Evolutionary conservation across 768 basidiomycete genomes (phyloP), one percentile per base, ranked within the genome.

Genomic region (Mrakia hoshinonis): DNA sequence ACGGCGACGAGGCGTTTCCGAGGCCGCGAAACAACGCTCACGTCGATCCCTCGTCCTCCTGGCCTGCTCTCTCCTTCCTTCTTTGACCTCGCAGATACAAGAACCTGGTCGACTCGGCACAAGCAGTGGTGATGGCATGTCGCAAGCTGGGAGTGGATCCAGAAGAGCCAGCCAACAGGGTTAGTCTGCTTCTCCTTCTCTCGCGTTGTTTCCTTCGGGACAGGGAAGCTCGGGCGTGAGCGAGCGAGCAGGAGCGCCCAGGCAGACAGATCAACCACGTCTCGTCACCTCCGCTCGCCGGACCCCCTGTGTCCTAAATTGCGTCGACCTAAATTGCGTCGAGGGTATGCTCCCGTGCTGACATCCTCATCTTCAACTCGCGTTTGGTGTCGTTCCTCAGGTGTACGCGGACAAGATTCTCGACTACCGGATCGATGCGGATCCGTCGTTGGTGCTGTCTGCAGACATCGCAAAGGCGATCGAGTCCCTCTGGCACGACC

Each of bases 81-180:
- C 15, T 4, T n/a, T n/a, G 10, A 13, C 13, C 2, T 7, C 31
- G 12, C 69, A 76, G 76, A 13, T 76, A 79, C 70, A 78, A 78
- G 76, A 80, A 95, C 79, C 87, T 94, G 4, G 82, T 95, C 73
- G 94, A 97, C 74, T 90, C 88, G 6, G 92, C 90, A 0, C 90
- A 94, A 75, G 88, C 87, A 6, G 84, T 96, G 75, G 85, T 95
- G 39, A 82, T 87, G 48, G 91, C 90, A 39, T 89, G 95, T 87
- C 84, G 89, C 73, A 91, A 91, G 82, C 85, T 92, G 69, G 88
- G 88, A 46, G 82, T 92, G 26, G 90, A 93, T 74, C 91, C 89
- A 46, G 83, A 83, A 4, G 84, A 86, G 47, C 83, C 86, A 15
- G 77, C 81, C 20, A 94, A 92, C 78, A 81, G 88, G 61, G 81